These are phyloP conservation scores for Thalassia testudinum DNA, from an alignment of 116 monocot species.

Conservation along the genomic window DNA sequence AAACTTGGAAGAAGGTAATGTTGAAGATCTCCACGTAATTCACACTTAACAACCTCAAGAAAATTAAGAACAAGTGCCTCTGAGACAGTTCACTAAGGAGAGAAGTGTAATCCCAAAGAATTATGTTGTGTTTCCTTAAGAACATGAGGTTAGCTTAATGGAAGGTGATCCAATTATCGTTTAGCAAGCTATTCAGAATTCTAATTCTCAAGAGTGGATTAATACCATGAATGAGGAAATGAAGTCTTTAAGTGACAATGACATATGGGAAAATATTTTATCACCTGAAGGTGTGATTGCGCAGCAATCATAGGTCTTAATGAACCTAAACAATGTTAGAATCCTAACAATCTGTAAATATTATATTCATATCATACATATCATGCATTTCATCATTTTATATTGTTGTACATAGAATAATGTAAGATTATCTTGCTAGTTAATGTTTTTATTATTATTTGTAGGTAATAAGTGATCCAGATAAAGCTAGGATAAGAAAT, in stretches of 20 bases:
- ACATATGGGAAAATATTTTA: constrained; percentile 1
- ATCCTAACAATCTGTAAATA: no score
- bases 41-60: no score
- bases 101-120: constrained; percentile 1
- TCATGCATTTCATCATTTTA: no score
- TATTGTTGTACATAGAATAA: no score
- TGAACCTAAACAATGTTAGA: no score
- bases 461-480: no score
- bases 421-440: no score
- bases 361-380: no score
- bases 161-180: not conserved
- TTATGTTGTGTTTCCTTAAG: constrained; percentile 3
- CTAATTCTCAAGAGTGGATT: not conserved
- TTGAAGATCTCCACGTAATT: not conserved
- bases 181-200: not conserved
- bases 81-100: not conserved
- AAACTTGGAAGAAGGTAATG: not conserved
- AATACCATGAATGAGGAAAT: constrained; percentile 8
- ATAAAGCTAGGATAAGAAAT: no score
- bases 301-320: no score
- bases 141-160: constrained; percentile 1
- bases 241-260: constrained; percentile 3
- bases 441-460: no score
- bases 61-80: constrained; percentile 4
- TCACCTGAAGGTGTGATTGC: constrained; percentile 1